A percentile compares a stretch with the other conserved stretches of the same genome.
phyloP scores from a whole-genome alignment of 768 basidiomycete species.

The Guyanaporus albipodus region DNA sequence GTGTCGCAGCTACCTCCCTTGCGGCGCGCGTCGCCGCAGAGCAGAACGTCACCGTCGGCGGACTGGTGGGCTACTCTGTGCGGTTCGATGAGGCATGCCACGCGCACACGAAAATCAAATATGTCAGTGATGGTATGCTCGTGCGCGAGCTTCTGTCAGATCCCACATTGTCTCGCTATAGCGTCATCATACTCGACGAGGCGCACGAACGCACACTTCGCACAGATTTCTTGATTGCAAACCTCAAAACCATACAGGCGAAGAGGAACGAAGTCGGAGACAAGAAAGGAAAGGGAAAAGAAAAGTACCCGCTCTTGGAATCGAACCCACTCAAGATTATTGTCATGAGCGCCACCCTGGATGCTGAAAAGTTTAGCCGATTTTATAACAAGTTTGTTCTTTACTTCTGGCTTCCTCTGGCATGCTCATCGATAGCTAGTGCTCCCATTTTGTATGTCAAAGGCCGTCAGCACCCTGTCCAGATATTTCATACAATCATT shows the following conservation, averaged over 20 bases:
- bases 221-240: conserved; percentile 91
- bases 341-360: conserved; percentile 97
- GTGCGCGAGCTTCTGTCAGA: conserved; percentile 87
- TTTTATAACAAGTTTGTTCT: conserved; percentile 77
- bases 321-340: conserved; percentile 81
- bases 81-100: conserved; percentile 87
- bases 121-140: conserved; percentile 97
- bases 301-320: conserved; percentile 32
- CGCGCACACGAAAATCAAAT: conserved; percentile 82
- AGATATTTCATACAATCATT: conserved; percentile 70
- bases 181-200: conserved; percentile 90
- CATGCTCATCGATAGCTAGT: conserved; percentile 37
- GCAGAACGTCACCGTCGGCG: conserved; percentile 67
- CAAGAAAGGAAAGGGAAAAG: conserved; percentile 43
- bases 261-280: conserved; percentile 51
- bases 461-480: conserved; percentile 90
- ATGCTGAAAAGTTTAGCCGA: conserved; percentile 88
- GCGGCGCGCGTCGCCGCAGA: conserved; percentile 87
- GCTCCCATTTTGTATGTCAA: conserved; percentile 88
- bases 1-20: conserved; percentile 94
- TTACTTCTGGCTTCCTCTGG: background rate
- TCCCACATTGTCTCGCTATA: conserved; percentile 71
- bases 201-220: conserved; percentile 95
- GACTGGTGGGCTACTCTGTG: conserved; percentile 88
- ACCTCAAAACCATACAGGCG: conserved; percentile 76